Evolutionary conservation across 305 asterid species (phyloP), one percentile per base, ranked within the genome.

Genomic region (Fraxinus platypoda): DNA sequence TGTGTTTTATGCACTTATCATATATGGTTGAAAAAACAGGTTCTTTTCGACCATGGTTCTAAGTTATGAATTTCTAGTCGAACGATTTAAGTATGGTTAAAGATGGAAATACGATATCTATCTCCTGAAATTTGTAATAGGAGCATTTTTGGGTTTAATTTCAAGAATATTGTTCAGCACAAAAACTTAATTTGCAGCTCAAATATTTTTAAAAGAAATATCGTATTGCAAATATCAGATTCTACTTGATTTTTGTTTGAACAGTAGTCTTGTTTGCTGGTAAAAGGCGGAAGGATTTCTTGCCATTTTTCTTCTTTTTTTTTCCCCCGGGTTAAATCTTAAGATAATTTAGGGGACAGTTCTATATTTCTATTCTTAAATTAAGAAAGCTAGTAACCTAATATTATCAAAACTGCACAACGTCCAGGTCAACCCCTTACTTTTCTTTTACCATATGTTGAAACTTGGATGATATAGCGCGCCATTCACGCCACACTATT

Each of bases 401-500:
- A 59, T 59, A 25, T 23, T 64, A 64, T 64, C 33, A 26, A 64
- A 64, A 64, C 72, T 23, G 34, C 73, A 25, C 34, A 11, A 9
- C 12, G 30, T 23, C 72, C 34, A 25, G 15, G 73, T 64, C 34
- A 25, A 64, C n/a, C n/a, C 34, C 73, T 23, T 64, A 9, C 30
- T 25, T 25, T 41, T 17, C n/a, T 13, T 25, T 64, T 12, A 59
- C 30, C 13, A 59, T 59, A 59, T 25, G 33, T 23, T 23, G 73
- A 64, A 64, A 64, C n/a, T 64, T 64, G 34, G 73, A 64, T 23
- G 13, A 23, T 25, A 77, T 71, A 77, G 83, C 87, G 84, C 85
- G 87, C 82, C 87, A 85, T 83, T 85, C 26, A 72, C 76, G 76
- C 49, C 87, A 87, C 86, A 80, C 84, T 37, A 80, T 81, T 62